phyloP scores from a whole-genome alignment of 2,329 filamentous ascomycete genomes.

The Amauroascus verrucosus region DNA sequence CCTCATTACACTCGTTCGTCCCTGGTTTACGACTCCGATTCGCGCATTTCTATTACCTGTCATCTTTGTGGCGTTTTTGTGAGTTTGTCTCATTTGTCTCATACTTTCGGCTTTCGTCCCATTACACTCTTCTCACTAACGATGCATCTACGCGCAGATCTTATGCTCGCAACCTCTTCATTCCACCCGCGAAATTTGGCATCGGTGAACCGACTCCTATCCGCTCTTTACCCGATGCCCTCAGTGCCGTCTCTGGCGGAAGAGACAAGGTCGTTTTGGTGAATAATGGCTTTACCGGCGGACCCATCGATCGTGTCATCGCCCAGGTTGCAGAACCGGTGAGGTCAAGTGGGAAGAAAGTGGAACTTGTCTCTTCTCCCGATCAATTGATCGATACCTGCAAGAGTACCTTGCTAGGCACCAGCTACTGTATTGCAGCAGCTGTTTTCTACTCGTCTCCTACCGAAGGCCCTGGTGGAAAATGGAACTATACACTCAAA shows the following conservation, averaged over 20 bases:
- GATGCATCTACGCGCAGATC: slow-evolving; percentile 36
- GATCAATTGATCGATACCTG: slow-evolving; percentile 54
- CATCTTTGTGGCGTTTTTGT: slow-evolving; percentile 42
- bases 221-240: slow-evolving; percentile 53
- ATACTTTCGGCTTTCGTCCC: too few relatives aligned
- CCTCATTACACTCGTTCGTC: slow-evolving; percentile 44
- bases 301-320: slow-evolving; percentile 64
- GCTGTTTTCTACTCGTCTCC: slow-evolving; percentile 68
- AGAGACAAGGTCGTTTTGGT: slow-evolving; percentile 66
- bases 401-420: slow-evolving; percentile 53
- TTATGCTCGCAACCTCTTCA: slow-evolving; percentile 73
- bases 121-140: background rate
- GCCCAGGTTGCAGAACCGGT: slow-evolving; percentile 51
- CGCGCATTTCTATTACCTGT: slow-evolving; percentile 49
- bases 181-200: slow-evolving; percentile 65
- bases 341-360: slow-evolving; percentile 26
- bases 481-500: slow-evolving; percentile 81
- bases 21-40: slow-evolving; percentile 45
- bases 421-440: slow-evolving; percentile 62
- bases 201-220: slow-evolving; percentile 55
- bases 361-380: slow-evolving; percentile 46
- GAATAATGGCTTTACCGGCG: slow-evolving; percentile 59
- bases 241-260: slow-evolving; percentile 47
- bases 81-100: too few relatives aligned
- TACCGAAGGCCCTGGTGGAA: slow-evolving; percentile 51